These are phyloP conservation scores for Pyronema omphalodes DNA, from an alignment of 495 filamentous ascomycete species.

Conservation along the genomic window DNA sequence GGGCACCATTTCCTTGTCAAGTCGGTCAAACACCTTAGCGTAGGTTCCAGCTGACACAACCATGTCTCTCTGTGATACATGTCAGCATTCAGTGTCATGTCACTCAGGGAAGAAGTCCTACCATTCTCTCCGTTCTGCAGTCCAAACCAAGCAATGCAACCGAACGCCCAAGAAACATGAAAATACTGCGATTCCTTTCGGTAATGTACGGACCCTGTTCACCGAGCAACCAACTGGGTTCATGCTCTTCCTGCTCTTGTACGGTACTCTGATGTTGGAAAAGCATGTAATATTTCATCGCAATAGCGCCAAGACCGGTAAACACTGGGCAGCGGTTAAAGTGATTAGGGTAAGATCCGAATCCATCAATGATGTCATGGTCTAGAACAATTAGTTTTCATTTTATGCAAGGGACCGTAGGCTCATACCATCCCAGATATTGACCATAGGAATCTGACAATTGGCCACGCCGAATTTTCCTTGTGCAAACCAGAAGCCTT, in stretches of 20 bases:
- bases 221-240: constrained; percentile 85
- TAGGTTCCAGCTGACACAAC: constrained; percentile 68
- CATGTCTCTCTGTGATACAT: constrained; percentile 38
- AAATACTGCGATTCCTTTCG: constrained; percentile 65
- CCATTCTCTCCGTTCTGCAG: constrained; percentile 74
- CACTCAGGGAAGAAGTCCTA: constrained; percentile 16
- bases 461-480: constrained; percentile 83
- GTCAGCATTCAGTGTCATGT: constrained; percentile 16
- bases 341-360: constrained; percentile 76
- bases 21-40: constrained; percentile 66
- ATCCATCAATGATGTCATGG: constrained; percentile 96
- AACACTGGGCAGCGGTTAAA: constrained; percentile 89
- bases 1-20: constrained; percentile 57
- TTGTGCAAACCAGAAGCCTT: constrained; percentile 72
- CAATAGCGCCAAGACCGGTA: constrained; percentile 68
- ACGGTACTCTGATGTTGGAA: constrained; percentile 88
- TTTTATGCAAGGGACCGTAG: neutral
- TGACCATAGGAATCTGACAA: constrained; percentile 93
- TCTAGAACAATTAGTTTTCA: constrained; percentile 23
- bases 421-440: constrained; percentile 59
- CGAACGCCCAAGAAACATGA: constrained; percentile 61
- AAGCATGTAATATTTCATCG: constrained; percentile 95
- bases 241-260: constrained; percentile 57
- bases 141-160: constrained; percentile 75
- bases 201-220: constrained; percentile 78